Percentiles rank a stretch among this genome's conserved stretches.
phyloP scores from a whole-genome alignment of 2,329 filamentous ascomycete species.

The Dryadomyces quercivorus region DNA sequence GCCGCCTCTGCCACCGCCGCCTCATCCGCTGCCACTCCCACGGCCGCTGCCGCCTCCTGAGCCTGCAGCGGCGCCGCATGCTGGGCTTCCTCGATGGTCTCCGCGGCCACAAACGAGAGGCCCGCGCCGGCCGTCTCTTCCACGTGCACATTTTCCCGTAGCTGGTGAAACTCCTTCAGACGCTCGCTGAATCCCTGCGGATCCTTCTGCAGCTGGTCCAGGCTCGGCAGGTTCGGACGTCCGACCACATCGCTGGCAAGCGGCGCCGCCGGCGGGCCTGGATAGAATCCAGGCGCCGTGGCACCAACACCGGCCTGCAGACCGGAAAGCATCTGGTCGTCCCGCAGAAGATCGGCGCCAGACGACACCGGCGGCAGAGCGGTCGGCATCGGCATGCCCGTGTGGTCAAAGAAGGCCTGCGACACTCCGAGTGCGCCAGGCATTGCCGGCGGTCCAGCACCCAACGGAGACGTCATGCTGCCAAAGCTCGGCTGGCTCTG shows the following conservation, averaged over 20 bases:
- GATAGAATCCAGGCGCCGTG: slow-evolving; percentile 19
- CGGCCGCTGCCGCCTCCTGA: not conserved
- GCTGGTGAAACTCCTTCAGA: slow-evolving; percentile 70
- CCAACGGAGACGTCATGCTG: slow-evolving; percentile 79
- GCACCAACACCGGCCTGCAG: slow-evolving; percentile 18
- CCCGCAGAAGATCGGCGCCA: slow-evolving; percentile 49
- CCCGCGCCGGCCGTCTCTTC: slow-evolving; percentile 16
- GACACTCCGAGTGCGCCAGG: slow-evolving; percentile 44
- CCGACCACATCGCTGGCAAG: slow-evolving; percentile 24
- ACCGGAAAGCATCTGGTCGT: slow-evolving; percentile 32
- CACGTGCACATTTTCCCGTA: slow-evolving; percentile 61
- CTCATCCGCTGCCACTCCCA: not conserved
- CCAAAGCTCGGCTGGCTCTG: slow-evolving; percentile 96
- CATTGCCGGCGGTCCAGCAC: slow-evolving; percentile 38
- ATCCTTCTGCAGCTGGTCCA: slow-evolving; percentile 40
- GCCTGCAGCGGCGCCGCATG: too few relatives aligned
- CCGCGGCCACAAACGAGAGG: too few relatives aligned
- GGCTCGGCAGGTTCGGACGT: slow-evolving; percentile 35
- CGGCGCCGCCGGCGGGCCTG: slow-evolving; percentile 23
- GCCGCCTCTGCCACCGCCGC: slow-evolving; percentile 5
- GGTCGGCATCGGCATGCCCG: slow-evolving; percentile 28
- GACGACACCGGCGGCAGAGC: slow-evolving; percentile 34
- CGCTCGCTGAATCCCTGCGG: slow-evolving; percentile 54
- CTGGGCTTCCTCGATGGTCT: not conserved
- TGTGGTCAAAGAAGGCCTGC: slow-evolving; percentile 57